Base-by-base conservation (phyloP, 805 yeast species). In the Suhomyces sp. region DNA sequence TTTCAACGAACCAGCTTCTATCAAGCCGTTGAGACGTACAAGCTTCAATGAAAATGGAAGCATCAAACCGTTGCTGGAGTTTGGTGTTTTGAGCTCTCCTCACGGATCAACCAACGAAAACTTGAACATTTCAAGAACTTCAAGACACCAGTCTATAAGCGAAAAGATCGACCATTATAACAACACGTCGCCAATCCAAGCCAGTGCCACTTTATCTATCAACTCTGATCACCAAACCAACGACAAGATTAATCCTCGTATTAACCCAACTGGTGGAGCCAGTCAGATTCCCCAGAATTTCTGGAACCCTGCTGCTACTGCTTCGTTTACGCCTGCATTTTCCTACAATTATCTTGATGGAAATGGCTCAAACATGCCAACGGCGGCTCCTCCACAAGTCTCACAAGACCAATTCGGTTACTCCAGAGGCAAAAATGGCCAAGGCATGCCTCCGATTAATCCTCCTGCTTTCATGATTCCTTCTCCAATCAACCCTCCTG, bases 221-320 rank as follows among this genome's bases (percentile, higher is more conserved):
- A 51, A 59, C 25, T 60, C 72, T 6, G 76, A 72, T 47, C 63
- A 56, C 31, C 49, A 57, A 17, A n/a, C n/a, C n/a, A 54, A 33
- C 45, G 55, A 46, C 43, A 29, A 27, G 20, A 57, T 56, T 15
- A 21, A 21, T 17, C n/a, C n/a, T n/a, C 62, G 60, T n/a, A 21
- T 37, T 20, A n/a, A 35, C 21, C 48, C 15, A 6, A 31, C 37
- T 2, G 41, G 22, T 43, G 51, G 39, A 20, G n/a, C 20, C 6
- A 6, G 12, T 19, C 17, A 40, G 21, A 47, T 52, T 10, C 57
- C 60, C 7, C 73, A 63, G 39, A 78, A 72, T 59, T 80, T 82
- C 57, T 85, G 89, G 89, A 83, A 83, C 63, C 87, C 87, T 0
- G 87, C 86, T 6, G 70, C 84, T 17, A 84, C 87, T 3, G 68